phyloP scores from a whole-genome alignment of 2,329 filamentous ascomycete genomes.

The Pseudogymnoascus sp. region DNA sequence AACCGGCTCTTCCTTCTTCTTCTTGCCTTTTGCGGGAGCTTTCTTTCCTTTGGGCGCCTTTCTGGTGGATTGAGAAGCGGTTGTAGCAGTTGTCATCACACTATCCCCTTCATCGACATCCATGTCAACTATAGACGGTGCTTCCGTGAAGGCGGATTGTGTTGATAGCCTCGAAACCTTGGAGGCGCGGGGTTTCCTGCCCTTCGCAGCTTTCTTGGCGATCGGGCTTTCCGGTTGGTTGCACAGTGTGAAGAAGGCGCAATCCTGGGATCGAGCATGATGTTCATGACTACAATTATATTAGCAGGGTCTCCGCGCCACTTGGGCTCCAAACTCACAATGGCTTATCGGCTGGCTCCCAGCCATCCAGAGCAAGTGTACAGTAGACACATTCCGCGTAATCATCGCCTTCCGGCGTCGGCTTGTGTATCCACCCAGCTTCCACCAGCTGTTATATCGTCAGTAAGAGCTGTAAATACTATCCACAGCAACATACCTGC shows the following conservation, averaged over 20 bases:
- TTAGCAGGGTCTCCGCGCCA: constrained; percentile 9
- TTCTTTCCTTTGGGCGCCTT: constrained; percentile 48
- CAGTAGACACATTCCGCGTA: constrained; percentile 90
- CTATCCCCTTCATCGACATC: constrained; percentile 48
- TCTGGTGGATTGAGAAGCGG: constrained; percentile 44
- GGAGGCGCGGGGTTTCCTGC: constrained; percentile 51
- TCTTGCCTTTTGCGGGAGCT: constrained; percentile 37
- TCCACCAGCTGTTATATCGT: constrained; percentile 61
- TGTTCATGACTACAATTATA: constrained; percentile 66
- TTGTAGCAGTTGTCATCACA: constrained; percentile 50
- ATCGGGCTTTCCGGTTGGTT: constrained; percentile 40
- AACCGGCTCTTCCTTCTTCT: constrained; percentile 46
- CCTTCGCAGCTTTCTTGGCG: constrained; percentile 41
- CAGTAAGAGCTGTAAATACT: constrained; percentile 10
- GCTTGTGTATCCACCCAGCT: constrained; percentile 90
- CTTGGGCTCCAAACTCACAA: constrained; percentile 43
- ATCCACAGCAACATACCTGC: constrained; percentile 48
- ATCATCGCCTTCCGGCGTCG: constrained; percentile 73
- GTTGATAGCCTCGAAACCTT: constrained; percentile 59
- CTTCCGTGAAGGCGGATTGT: constrained; percentile 48
- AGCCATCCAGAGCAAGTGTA: constrained; percentile 79
- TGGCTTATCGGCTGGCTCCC: constrained; percentile 89
- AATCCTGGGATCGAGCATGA: constrained; percentile 65
- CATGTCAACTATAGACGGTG: constrained; percentile 33
- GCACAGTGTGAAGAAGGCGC: constrained; percentile 70